Evolutionary conservation across 768 basidiomycete genomes (phyloP), one percentile per base, ranked within the genome.

Genomic region (Crepidotus variabilis): DNA sequence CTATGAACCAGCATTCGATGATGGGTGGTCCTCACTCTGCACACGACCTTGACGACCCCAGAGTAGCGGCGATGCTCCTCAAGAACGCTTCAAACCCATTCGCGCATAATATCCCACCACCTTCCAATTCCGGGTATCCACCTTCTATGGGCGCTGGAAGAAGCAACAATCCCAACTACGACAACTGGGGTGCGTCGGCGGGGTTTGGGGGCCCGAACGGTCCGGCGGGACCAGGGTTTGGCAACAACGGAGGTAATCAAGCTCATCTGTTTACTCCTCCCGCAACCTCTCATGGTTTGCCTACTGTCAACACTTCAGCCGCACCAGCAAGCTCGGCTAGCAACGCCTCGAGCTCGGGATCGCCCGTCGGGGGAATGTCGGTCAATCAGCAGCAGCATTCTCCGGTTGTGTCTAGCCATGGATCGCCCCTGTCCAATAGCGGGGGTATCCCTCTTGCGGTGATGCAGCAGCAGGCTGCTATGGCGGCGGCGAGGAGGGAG

Each of bases 221-320:
- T 21, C 50, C 28, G n/a, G 18, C 28, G 14, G 50, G 50, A 51
- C 22, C 34, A 43, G 51, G 51, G 51, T 52, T 52, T 53, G 52
- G 52, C 22, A 24, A 35, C 45, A 39, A 34, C 67, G 52, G 61
- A 61, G 58, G 62, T 65, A 58, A 50, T 63, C 13, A 70, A 68
- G n/a, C 71, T 1, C 58, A 63, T 48, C 67, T 78, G 52, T 72
- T 78, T 61, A 77, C 78, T 2, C 75, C 79, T 35, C 75, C 80
- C 20, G 69, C 74, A 6, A 65, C 68, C 10, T 67, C 75, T 20
- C 78, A 78, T 58, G 69, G 70, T 39, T 66, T 71, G 55, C 67
- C 70, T 1, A 59, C 66, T 23, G 46, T 43, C 51, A 50, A 47
- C 18, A 20, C 51, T 1, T 39, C 47, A 20, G 22, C 22, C 22